phyloP scores from a whole-genome alignment of 768 basidiomycete genomes.

The Podaxis sp. region DNA sequence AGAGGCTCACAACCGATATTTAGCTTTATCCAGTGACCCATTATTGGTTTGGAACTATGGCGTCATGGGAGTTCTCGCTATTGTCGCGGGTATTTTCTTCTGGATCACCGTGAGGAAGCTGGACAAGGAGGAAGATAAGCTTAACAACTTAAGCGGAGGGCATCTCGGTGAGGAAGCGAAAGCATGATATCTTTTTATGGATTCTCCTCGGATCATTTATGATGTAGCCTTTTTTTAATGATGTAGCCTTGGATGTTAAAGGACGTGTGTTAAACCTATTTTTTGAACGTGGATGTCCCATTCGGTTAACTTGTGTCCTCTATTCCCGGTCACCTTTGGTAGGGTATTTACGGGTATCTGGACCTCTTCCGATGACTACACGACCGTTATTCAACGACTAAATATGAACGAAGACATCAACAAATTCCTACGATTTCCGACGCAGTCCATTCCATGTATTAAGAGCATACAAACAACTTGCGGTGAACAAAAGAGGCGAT shows the following conservation, averaged over 20 bases:
- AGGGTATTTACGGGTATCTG: no score
- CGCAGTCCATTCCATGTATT: no score
- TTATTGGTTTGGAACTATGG: conserved; percentile 77
- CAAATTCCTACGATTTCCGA: no score
- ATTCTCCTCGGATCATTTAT: background rate
- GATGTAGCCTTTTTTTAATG: background rate
- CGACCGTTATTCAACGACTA: no score
- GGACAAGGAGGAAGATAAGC: conserved; percentile 58
- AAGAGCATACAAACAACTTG: no score
- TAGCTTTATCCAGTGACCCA: conserved; percentile 68
- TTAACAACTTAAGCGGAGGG: conserved; percentile 44
- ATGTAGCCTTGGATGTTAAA: background rate
- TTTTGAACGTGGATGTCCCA: no score
- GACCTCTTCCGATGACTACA: no score
- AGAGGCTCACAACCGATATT: background rate
- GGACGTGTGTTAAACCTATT: no score
- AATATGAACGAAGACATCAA: no score
- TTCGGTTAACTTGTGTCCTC: no score
- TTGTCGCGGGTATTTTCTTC: conserved; percentile 52
- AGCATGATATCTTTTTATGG: background rate
- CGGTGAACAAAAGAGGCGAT: no score
- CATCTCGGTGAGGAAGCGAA: background rate
- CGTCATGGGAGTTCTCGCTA: conserved; percentile 55
- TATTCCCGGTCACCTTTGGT: no score
- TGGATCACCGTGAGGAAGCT: conserved; percentile 55